phyloP scores from a whole-genome alignment of 306 rosid species.

The Trifolium repens region DNA sequence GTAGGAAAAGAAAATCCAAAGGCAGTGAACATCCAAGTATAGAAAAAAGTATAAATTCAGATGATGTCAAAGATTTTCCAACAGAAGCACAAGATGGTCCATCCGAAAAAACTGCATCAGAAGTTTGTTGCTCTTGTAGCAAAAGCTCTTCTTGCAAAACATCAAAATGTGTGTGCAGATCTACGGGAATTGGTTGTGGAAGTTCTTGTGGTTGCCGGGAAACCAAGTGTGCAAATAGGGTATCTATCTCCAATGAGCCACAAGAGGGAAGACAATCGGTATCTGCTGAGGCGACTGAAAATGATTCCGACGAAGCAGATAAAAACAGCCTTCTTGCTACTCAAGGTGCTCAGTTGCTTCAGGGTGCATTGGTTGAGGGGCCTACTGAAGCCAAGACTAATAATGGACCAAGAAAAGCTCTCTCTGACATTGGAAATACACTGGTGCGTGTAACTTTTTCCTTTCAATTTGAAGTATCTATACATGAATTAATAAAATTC shows the following conservation, averaged over 20 bases:
- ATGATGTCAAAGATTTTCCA: slow-evolving; percentile 44
- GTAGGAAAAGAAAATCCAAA: slow-evolving; percentile 58
- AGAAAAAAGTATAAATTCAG: slow-evolving; percentile 42
- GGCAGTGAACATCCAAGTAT: slow-evolving; percentile 46
- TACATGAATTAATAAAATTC: background rate
- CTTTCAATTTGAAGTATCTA: slow-evolving; percentile 2
- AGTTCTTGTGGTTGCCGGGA: slow-evolving; percentile 70
- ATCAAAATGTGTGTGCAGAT: slow-evolving; percentile 69
- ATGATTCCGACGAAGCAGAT: slow-evolving; percentile 51
- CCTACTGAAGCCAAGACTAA: slow-evolving; percentile 54
- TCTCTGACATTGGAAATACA: slow-evolving; percentile 89
- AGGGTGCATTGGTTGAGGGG: slow-evolving; percentile 70
- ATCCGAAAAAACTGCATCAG: slow-evolving; percentile 40
- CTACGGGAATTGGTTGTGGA: slow-evolving; percentile 64
- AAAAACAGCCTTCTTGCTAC: slow-evolving; percentile 63
- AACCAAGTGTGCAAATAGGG: slow-evolving; percentile 75
- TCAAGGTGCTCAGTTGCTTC: slow-evolving; percentile 88
- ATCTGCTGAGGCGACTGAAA: slow-evolving; percentile 39
- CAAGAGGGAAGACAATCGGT: slow-evolving; percentile 28
- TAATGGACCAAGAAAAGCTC: slow-evolving; percentile 66
- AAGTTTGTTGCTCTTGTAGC: slow-evolving; percentile 81
- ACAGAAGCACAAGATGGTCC: slow-evolving; percentile 42
- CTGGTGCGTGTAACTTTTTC: slow-evolving; percentile 47
- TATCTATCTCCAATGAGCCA: slow-evolving; percentile 31
- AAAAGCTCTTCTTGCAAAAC: slow-evolving; percentile 80